Evolutionary conservation across 352 stramenopile genomes (phyloP), one percentile per base, ranked within the genome.

Genomic region (Phytopythium sindhum): DNA sequence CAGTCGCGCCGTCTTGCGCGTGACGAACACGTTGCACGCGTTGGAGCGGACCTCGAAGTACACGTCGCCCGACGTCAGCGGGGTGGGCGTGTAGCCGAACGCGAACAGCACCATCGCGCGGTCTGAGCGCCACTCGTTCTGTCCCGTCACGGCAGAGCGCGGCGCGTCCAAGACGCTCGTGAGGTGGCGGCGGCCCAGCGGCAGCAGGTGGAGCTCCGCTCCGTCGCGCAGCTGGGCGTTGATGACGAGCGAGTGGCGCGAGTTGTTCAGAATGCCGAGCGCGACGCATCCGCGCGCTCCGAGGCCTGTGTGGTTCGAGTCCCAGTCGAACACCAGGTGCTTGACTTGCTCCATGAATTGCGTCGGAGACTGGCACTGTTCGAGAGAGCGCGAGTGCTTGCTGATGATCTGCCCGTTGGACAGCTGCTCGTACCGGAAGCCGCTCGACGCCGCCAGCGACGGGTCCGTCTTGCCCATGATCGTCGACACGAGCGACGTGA

Each of bases 41-140:
- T 94, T 95, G 24, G 81, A 94, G 57, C 90, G 81, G 19, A 94
- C 73, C 2, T 78, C 90, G 41, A 95, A 91, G 63, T 91, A 92
- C 15, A 95, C 82, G 31, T 95, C 86, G 11, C 87, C 85, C 17
- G 84, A 91, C 33, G 87, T 94, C 35, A 95, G 67, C 29, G 93
- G 60, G 35, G 87, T 93, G 35, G 87, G 87, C 12, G 86, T 95
- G 72, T 95, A 95, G 24, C 87, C 87, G 63, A 85, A 95, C 12
- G 85, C 87, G 65, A 95, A 93, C 24, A 94, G 70, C 31, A 95
- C 78, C 28, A 94, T 55, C 1, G 75, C 71, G 29, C 87, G 87
- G 33, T 95, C 86, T 0, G 79, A 65, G 26, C 82, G 57, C 87
- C 87, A 95, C 17, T 77, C 64, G 41, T 61, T 82, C 6, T 56